Evolutionary conservation across 2,329 filamentous ascomycete genomes (phyloP).

Genomic region (Alternaria brassicicola): DNA sequence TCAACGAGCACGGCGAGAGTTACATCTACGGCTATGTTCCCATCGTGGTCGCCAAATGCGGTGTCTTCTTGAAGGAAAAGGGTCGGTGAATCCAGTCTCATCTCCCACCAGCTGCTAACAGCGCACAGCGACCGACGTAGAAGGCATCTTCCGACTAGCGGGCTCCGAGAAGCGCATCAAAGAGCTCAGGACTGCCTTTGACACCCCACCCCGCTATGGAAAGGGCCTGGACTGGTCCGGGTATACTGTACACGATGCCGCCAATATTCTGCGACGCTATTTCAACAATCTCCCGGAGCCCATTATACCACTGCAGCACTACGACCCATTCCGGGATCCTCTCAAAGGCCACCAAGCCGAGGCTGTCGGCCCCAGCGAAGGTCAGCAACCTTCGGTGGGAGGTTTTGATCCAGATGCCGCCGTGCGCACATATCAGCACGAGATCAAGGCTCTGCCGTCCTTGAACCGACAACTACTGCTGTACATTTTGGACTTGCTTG

Average conservation of each 20-base stretch:
- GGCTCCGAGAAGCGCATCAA: constrained; percentile 99
- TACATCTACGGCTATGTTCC: constrained; percentile 99
- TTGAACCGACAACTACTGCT: constrained; percentile 91
- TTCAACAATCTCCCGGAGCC: constrained; percentile 96
- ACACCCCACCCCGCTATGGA: constrained; percentile 86
- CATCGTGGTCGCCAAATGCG: constrained; percentile 97
- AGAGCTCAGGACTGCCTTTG: constrained; percentile 88
- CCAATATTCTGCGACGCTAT: constrained; percentile 93
- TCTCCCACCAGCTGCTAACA: constrained; percentile 28
- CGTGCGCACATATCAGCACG: constrained; percentile 81
- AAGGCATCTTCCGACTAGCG: constrained; percentile 94
- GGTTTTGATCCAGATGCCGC: constrained; percentile 76
- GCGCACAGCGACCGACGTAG: constrained; percentile 79
- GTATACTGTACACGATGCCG: constrained; percentile 97
- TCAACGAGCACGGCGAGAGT: constrained; percentile 89
- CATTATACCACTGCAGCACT: constrained; percentile 92
- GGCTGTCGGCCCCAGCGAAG: constrained; percentile 70
- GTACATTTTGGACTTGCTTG: constrained; percentile 93
- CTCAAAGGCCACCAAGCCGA: constrained; percentile 72
- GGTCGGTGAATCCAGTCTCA: constrained; percentile 60
- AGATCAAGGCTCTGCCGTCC: constrained; percentile 92
- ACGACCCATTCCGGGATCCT: constrained; percentile 87
- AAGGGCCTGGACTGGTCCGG: constrained; percentile 97
- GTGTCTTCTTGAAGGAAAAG: constrained; percentile 97
- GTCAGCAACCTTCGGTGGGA: constrained; percentile 70